These are phyloP conservation scores for Cystobasidium sp. DNA, from an alignment of 1,284 basidiomycete species.

Conservation along the genomic window DNA sequence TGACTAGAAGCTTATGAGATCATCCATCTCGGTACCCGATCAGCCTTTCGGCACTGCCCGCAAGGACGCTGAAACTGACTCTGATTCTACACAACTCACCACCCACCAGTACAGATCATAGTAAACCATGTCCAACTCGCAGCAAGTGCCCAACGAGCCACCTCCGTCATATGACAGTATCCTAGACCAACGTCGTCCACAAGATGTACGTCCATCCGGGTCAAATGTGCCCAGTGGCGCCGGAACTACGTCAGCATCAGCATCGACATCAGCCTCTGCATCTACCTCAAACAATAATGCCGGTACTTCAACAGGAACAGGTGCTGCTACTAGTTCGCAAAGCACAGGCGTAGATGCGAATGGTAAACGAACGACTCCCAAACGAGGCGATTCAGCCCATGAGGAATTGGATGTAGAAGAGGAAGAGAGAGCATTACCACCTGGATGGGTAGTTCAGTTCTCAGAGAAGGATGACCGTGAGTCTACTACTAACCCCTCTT, in stretches of 20 bases:
- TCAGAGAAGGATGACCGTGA: slow-evolving; percentile 65
- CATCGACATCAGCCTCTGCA: not conserved
- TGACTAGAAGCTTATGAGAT: too few species aligned
- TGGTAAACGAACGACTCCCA: slow-evolving; percentile 4
- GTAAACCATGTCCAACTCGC: slow-evolving; percentile 4
- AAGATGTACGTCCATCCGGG: not conserved
- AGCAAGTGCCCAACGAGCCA: slow-evolving; percentile 16
- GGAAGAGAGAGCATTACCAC: slow-evolving; percentile 60
- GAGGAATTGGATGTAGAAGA: slow-evolving; percentile 40
- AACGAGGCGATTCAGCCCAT: slow-evolving; percentile 10
- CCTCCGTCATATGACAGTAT: slow-evolving; percentile 31
- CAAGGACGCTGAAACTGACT: not conserved
- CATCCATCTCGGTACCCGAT: too few species aligned
- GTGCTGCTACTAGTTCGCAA: not conserved
- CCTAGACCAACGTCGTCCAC: not conserved
- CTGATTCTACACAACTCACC: not conserved
- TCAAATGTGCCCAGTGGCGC: not conserved
- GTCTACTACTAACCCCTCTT: not conserved
- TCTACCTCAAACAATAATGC: not conserved
- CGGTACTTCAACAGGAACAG: not conserved
- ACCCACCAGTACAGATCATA: not conserved
- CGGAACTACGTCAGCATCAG: slow-evolving; percentile 12
- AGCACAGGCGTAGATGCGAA: slow-evolving; percentile 17
- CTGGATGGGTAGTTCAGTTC: slow-evolving; percentile 71
- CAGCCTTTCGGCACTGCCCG: too few species aligned